phyloP scores from a whole-genome alignment of 2,329 filamentous ascomycete genomes.

The Sporothrix humicola region DNA sequence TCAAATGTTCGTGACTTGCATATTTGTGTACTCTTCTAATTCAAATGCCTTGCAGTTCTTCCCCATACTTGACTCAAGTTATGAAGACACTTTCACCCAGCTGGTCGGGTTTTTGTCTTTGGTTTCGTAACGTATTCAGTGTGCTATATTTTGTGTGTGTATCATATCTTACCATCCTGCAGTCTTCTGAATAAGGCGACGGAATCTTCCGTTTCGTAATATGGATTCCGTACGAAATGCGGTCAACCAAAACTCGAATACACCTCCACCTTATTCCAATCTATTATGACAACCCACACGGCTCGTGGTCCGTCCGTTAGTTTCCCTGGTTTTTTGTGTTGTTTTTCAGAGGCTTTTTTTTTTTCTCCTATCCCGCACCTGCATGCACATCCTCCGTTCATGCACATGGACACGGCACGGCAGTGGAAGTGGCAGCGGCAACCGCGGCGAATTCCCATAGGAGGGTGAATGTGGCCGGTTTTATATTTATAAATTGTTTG shows the following conservation, averaged over 20 bases:
- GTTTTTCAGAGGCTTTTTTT: background rate
- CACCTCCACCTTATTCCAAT: background rate
- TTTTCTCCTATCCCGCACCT: background rate
- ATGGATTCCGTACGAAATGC: background rate
- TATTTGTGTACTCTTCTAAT: background rate
- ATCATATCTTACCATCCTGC: background rate
- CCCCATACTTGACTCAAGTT: background rate
- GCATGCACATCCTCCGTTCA: background rate
- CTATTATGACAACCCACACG: slow-evolving; percentile 16
- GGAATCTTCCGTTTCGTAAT: slow-evolving; percentile 19
- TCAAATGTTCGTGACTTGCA: background rate
- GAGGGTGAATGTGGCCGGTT: background rate
- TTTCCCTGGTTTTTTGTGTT: background rate
- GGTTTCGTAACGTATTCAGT: background rate
- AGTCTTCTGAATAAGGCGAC: background rate
- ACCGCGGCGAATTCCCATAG: background rate
- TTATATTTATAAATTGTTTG: background rate
- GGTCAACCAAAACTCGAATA: background rate
- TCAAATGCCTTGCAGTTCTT: background rate
- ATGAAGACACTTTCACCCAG: background rate
- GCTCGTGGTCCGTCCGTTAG: slow-evolving; percentile 12
- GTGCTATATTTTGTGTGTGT: background rate
- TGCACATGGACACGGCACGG: slow-evolving; percentile 18
- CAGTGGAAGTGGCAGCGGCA: background rate
- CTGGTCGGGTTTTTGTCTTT: background rate